A percentile compares a stretch with the other conserved stretches of the same genome.
phyloP scores from a whole-genome alignment of 805 yeast genomes.

The Ogataea pini region DNA sequence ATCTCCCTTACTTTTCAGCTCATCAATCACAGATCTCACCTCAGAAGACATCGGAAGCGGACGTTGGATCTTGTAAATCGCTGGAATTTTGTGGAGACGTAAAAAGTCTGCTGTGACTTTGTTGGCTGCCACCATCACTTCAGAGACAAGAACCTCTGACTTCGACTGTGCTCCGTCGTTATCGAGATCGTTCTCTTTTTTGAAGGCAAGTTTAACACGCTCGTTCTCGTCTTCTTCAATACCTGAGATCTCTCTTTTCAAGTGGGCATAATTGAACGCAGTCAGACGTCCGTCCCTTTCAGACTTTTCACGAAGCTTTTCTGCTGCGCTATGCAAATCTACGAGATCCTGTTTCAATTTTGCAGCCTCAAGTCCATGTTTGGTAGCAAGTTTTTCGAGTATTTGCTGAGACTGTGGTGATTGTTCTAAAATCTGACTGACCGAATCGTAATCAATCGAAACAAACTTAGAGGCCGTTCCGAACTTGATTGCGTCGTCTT shows the following conservation, averaged over 20 bases:
- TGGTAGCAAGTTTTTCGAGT: constrained; percentile 10
- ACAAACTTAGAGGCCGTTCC: constrained; percentile 49
- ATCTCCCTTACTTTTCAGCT: constrained; percentile 21
- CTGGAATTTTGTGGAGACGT: constrained; percentile 45
- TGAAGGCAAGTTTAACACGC: constrained; percentile 27
- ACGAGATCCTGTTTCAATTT: constrained; percentile 37
- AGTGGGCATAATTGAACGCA: constrained; percentile 21
- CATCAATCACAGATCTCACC: constrained; percentile 25
- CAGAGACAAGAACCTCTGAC: constrained; percentile 72
- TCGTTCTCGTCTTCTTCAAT: constrained; percentile 27
- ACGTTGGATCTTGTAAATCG: constrained; percentile 45
- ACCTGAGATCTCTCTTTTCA: constrained; percentile 25
- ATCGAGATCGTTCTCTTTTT: constrained; percentile 14
- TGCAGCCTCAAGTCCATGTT: constrained; percentile 3
- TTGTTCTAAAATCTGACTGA: constrained; percentile 49
- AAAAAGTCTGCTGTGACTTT: constrained; percentile 55
- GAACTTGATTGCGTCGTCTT: constrained; percentile 37
- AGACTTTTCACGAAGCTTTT: constrained; percentile 34
- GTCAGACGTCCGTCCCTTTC: constrained; percentile 39
- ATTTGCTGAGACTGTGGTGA: constrained; percentile 6
- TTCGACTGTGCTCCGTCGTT: constrained; percentile 29
- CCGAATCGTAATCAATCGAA: constrained; percentile 62
- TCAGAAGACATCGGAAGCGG: constrained; percentile 26
- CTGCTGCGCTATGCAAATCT: constrained; percentile 36
- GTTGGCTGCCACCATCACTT: constrained; percentile 82